phyloP scores from a whole-genome alignment of 257 asterid species.

The Rubia yunnanensis region DNA sequence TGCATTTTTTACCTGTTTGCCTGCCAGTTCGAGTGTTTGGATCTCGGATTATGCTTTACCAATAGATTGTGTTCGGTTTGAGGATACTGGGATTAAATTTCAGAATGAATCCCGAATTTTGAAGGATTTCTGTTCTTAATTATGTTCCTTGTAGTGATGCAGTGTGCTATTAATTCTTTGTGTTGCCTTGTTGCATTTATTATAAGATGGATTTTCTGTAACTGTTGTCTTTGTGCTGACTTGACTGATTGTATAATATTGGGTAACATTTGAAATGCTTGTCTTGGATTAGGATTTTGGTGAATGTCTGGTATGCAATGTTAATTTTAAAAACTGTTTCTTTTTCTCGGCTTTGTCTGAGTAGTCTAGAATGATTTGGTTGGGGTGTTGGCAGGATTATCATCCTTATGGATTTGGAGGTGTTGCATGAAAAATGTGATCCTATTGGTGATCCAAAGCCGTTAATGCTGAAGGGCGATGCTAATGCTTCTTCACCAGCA shows the following conservation, averaged over 20 bases:
- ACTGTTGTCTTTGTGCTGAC: not conserved
- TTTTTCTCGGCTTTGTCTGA: not conserved
- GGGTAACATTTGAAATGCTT: not conserved
- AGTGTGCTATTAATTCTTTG: not conserved
- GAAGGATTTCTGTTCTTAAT: not conserved
- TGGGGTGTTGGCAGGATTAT: conserved; percentile 56
- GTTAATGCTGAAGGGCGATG: conserved; percentile 24
- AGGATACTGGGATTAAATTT: not conserved
- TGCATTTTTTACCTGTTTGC: not conserved
- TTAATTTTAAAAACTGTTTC: not conserved
- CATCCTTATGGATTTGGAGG: conserved; percentile 60
- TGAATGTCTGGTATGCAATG: not conserved
- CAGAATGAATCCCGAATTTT: not conserved
- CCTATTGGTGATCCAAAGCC: conserved; percentile 61
- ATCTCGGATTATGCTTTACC: not conserved
- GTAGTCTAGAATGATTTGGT: conserved; percentile 3
- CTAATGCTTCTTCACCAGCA: conserved; percentile 30
- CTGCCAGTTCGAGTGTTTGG: not conserved
- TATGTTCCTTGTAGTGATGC: too few species aligned
- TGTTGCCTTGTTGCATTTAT: not conserved
- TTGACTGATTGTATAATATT: not conserved
- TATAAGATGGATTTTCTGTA: not conserved
- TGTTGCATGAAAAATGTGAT: conserved; percentile 51
- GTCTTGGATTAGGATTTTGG: not conserved
- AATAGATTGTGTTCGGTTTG: not conserved